A percentile compares a stretch with the other conserved stretches of the same genome.
Evolutionary conservation across 805 yeast genomes (phyloP).

Genomic region (Tetrapisispora pingtungensis): DNA sequence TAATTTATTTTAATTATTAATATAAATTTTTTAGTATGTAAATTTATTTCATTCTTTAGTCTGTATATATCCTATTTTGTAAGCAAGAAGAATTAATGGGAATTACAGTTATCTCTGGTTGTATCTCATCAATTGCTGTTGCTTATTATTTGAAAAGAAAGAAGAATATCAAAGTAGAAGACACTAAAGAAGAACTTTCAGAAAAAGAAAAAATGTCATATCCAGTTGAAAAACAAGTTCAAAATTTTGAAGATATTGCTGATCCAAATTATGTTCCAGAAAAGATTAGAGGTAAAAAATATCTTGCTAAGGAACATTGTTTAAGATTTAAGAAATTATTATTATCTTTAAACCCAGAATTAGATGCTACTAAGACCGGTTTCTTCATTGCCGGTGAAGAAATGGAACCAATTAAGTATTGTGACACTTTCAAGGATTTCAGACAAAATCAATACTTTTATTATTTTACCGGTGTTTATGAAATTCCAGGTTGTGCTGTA

Average conservation of each 20-base stretch:
- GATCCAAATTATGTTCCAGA: conserved; percentile 18
- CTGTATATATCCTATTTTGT: too few relatives aligned
- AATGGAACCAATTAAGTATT: conserved; percentile 53
- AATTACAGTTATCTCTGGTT: neutral
- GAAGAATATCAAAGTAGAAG: neutral
- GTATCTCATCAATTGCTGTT: neutral
- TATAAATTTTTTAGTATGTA: too few relatives aligned
- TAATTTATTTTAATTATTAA: too few relatives aligned
- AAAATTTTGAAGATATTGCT: conserved; percentile 6
- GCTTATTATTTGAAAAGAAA: neutral
- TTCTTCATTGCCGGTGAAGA: conserved; percentile 55
- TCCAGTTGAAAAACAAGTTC: neutral
- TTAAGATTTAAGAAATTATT: conserved; percentile 38
- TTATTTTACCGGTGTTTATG: conserved; percentile 67
- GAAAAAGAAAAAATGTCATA: conserved; percentile 2
- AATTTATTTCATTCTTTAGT: too few relatives aligned
- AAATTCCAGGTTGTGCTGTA: conserved; percentile 66
- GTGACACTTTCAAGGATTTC: conserved; percentile 68
- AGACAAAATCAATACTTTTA: conserved; percentile 89
- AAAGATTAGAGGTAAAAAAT: conserved; percentile 34
- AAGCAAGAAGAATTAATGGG: neutral
- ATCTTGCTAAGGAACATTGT: conserved; percentile 81
- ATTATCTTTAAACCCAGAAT: conserved; percentile 15
- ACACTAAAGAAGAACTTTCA: neutral
- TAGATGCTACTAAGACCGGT: conserved; percentile 27